Base-by-base conservation (phyloP, 768 basidiomycete genomes). In the Tremella mesenterica region DNA sequence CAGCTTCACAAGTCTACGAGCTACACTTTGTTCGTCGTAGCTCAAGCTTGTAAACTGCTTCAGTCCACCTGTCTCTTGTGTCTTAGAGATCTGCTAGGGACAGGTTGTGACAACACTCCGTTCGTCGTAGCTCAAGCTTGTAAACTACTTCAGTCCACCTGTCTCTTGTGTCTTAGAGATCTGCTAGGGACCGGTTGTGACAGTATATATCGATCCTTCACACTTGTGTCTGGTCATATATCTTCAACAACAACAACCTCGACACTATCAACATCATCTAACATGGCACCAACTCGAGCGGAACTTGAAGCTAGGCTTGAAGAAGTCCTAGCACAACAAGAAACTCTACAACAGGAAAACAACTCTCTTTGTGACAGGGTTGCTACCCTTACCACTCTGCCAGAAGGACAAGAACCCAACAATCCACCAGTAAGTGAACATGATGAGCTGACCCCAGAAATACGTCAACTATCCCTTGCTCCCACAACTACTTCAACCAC, bases 181-280 rank as follows among this genome's bases (percentile, higher is more conserved):
- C n/a, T n/a, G n/a, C n/a, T n/a, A n/a, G n/a, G n/a, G n/a, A n/a
- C n/a, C n/a, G n/a, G n/a, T n/a, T n/a, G n/a, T n/a, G n/a, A n/a
- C n/a, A n/a, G n/a, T n/a, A n/a, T n/a, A n/a, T n/a, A n/a, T 44
- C 23, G 43, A 44, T 44, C 43, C 43, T 44, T 44, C 43, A 44
- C 21, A 13, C 43, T 44, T 12, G 43, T 44, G 43, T 13, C 23
- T 44, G 43, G 23, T 44, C 43, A 44, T 21, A 12, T 21, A 44
- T 23, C 21, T 10, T 44, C 43, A 10, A 44, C 21, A 12, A 21
- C 21, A 10, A 10, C 21, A 10, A 12, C 43, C 43, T 13, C 10
- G 12, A 21, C 43, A 44, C 21, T 23, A 21, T 21, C 10, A 10
- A 12, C 43, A 10, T 13, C 43, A 10, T 44, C 33, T 36, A 10